Percentiles rank a stretch among this genome's conserved stretches.
phyloP scores from a whole-genome alignment of 2,329 filamentous ascomycete species.

The Claviceps monticola region DNA sequence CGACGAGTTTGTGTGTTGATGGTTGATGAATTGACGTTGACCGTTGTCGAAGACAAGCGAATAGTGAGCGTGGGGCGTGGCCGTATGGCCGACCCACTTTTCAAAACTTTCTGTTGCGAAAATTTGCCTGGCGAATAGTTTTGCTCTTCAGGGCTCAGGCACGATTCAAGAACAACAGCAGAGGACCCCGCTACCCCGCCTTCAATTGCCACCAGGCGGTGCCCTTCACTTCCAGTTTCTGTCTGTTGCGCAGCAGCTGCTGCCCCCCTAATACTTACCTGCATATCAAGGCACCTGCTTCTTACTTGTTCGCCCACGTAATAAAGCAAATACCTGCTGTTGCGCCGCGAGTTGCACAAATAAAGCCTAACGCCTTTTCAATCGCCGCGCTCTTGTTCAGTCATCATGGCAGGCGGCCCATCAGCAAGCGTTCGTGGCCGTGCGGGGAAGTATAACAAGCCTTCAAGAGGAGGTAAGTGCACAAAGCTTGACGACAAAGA shows the following conservation, averaged over 20 bases:
- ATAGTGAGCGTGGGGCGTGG: too few species aligned
- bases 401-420: constrained; percentile 31
- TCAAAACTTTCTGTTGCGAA: too few species aligned
- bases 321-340: background rate
- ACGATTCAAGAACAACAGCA: too few species aligned
- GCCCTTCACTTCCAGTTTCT: background rate
- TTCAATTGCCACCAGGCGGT: constrained; percentile 3
- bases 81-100: too few species aligned
- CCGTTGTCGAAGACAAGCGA: too few species aligned
- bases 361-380: background rate
- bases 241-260: background rate
- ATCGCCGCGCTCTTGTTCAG: background rate
- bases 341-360: background rate
- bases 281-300: background rate
- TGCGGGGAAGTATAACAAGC: constrained; percentile 90
- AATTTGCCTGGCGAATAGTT: too few species aligned
- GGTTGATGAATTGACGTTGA: too few species aligned
- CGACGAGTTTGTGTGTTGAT: too few species aligned
- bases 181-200: constrained; percentile 24
- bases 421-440: constrained; percentile 52
- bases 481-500: background rate
- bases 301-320: background rate
- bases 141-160: too few species aligned
- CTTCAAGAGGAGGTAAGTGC: constrained; percentile 71
- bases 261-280: background rate